phyloP scores from a whole-genome alignment of 2,329 filamentous ascomycete species.

The Trichoderma atroviride region DNA sequence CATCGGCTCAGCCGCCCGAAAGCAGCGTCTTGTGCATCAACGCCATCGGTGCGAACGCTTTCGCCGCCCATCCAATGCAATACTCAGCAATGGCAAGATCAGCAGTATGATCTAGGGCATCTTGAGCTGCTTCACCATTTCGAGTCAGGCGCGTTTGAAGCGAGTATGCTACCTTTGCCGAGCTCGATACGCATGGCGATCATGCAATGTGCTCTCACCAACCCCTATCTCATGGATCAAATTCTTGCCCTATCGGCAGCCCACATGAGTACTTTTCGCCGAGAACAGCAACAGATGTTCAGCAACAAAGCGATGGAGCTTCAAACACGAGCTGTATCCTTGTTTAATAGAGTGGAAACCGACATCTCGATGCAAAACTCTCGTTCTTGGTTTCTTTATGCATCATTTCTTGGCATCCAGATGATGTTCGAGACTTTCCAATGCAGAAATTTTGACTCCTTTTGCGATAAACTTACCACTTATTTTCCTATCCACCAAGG shows the following conservation, averaged over 20 bases:
- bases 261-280: constrained; percentile 39
- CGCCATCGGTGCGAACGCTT: background rate
- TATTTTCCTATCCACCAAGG: constrained; percentile 42
- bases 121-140: constrained; percentile 34
- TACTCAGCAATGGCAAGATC: constrained; percentile 15
- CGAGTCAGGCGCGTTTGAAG: background rate
- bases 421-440: constrained; percentile 47
- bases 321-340: constrained; percentile 40
- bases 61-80: background rate
- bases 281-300: constrained; percentile 30
- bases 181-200: background rate
- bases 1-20: background rate
- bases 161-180: constrained; percentile 7
- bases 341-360: constrained; percentile 34
- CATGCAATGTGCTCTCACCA: constrained; percentile 30
- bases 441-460: constrained; percentile 35
- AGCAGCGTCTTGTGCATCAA: background rate
- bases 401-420: constrained; percentile 44
- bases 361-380: constrained; percentile 33
- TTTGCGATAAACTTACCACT: constrained; percentile 37
- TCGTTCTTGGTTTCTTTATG: constrained; percentile 41
- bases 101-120: constrained; percentile 36
- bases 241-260: constrained; percentile 44
- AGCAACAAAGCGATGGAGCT: constrained; percentile 40
- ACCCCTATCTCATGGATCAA: constrained; percentile 41